phyloP scores from a whole-genome alignment of 257 asterid species.

The Solanum habrochaites region DNA sequence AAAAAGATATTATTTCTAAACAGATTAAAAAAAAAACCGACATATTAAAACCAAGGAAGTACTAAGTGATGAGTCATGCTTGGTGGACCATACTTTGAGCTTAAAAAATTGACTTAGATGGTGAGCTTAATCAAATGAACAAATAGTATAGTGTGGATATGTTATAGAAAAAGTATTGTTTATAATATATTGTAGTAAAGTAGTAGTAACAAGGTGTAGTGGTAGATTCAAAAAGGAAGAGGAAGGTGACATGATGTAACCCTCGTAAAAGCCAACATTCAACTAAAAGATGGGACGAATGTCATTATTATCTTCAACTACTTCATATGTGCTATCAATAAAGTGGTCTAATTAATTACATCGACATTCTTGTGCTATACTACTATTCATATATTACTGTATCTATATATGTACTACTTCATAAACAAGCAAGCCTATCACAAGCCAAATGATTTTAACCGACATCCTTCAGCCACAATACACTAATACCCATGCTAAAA shows the following conservation, averaged over 20 bases:
- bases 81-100: background rate
- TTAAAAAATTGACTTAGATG: background rate
- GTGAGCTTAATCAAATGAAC: background rate
- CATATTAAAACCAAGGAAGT: background rate
- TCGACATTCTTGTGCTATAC: background rate
- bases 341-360: background rate
- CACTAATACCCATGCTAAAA: background rate
- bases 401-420: background rate
- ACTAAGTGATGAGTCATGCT: background rate
- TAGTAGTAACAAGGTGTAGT: background rate
- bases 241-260: background rate
- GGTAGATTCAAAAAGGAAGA: background rate
- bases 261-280: conserved; percentile 13
- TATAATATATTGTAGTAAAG: background rate
- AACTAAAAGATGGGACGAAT: background rate
- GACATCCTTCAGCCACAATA: background rate
- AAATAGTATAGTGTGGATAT: background rate
- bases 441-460: background rate
- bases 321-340: background rate
- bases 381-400: background rate
- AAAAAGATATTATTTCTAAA: no score
- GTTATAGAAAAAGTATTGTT: background rate
- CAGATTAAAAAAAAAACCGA: no score
- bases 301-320: background rate
- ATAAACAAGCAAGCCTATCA: background rate